Evolutionary conservation across 768 basidiomycete species (phyloP).

Genomic region (Podaxis carcinomalis): DNA sequence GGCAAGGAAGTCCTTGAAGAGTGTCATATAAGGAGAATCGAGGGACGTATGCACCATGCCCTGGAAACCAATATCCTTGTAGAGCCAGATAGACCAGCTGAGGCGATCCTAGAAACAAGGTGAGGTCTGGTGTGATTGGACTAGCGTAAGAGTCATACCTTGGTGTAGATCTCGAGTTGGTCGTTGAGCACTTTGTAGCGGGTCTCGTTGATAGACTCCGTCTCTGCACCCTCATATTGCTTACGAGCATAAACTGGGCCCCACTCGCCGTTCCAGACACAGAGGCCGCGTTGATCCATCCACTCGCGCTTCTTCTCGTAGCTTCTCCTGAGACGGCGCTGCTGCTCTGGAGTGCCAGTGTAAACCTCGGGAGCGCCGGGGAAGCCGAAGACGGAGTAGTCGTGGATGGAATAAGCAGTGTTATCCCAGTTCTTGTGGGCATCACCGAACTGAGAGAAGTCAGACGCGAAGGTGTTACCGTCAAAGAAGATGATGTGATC

Average conservation of each 20-base stretch:
- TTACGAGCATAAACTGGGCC: slow-evolving; percentile 75
- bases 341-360: slow-evolving; percentile 48
- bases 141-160: slow-evolving; percentile 30
- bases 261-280: slow-evolving; percentile 82
- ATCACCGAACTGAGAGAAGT: slow-evolving; percentile 71
- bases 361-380: slow-evolving; percentile 56
- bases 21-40: slow-evolving; percentile 67
- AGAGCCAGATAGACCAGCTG: slow-evolving; percentile 86
- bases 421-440: slow-evolving; percentile 61
- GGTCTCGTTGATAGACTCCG: slow-evolving; percentile 60
- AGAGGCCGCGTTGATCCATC: slow-evolving; percentile 64
- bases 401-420: slow-evolving; percentile 75
- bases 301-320: slow-evolving; percentile 75
- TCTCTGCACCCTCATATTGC: slow-evolving; percentile 53
- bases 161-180: slow-evolving; percentile 68
- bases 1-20: slow-evolving; percentile 63
- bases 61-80: slow-evolving; percentile 85
- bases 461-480: slow-evolving; percentile 79
- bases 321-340: slow-evolving; percentile 43
- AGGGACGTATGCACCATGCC: slow-evolving; percentile 76
- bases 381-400: slow-evolving; percentile 74
- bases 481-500: slow-evolving; percentile 78
- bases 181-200: slow-evolving; percentile 67
- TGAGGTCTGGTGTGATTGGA: neutral
- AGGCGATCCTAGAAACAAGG: slow-evolving; percentile 45